These are phyloP conservation scores for Endotrypanum monterogeii DNA, from an alignment of 208 protist genomes.

Conservation along the genomic window DNA sequence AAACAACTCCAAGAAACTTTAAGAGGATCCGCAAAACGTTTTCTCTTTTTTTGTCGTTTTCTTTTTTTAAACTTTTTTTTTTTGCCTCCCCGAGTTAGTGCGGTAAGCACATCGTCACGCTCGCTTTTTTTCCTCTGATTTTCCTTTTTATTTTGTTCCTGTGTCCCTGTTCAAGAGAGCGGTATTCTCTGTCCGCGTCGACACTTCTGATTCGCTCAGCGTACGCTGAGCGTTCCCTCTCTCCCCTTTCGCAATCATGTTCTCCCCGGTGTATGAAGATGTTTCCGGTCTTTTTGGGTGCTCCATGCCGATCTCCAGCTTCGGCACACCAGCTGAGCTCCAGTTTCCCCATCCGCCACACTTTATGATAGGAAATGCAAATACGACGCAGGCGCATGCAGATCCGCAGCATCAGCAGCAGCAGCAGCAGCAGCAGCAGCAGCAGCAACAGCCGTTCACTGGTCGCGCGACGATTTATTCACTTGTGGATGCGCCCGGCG, in stretches of 20 bases:
- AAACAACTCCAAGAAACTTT: neutral
- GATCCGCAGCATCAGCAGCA: constrained; percentile 2
- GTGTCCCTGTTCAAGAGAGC: neutral
- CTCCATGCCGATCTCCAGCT: constrained; percentile 16
- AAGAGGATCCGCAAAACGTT: neutral
- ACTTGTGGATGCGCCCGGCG: constrained; percentile 14
- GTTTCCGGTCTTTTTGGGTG: constrained; percentile 23
- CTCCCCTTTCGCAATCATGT: constrained; percentile 3
- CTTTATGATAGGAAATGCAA: neutral
- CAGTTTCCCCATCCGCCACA: constrained; percentile 18
- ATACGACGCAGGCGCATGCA: constrained; percentile 1
- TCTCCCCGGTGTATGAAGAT: constrained; percentile 28
- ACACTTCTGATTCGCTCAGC: neutral
- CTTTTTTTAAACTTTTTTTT: constrained; percentile 10
- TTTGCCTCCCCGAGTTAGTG: neutral
- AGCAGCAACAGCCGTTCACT: constrained; percentile 6
- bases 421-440: constrained; percentile 10
- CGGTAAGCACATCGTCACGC: neutral
- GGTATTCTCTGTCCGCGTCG: constrained; percentile 10
- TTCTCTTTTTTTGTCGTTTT: constrained; percentile 19
- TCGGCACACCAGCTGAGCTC: constrained; percentile 7
- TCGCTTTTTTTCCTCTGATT: neutral
- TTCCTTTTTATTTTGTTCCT: constrained; percentile 9
- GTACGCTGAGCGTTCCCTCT: neutral
- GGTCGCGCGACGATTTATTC: constrained; percentile 9